These are phyloP conservation scores for Turnera subulata DNA, from an alignment of 345 rosid species.

Conservation along the genomic window DNA sequence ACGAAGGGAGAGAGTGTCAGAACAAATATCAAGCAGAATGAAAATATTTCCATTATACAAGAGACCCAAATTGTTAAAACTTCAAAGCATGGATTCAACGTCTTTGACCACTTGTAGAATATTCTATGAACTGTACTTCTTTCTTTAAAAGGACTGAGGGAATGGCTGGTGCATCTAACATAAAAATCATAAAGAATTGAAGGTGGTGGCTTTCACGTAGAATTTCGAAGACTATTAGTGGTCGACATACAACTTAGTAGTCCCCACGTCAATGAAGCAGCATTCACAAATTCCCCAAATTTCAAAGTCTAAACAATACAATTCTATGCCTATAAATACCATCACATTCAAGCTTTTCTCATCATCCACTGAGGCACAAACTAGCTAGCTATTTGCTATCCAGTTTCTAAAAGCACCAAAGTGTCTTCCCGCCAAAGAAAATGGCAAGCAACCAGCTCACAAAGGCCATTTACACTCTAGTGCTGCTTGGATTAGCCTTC, in stretches of 20 bases:
- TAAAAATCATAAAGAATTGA: too few species aligned
- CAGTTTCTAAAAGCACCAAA: slow-evolving; percentile 2
- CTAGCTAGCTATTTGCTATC: background rate
- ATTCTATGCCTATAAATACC: slow-evolving; percentile 10
- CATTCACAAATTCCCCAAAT: background rate
- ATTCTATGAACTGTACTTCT: too few species aligned
- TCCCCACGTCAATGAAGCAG: slow-evolving; percentile 32
- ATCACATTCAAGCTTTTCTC: background rate
- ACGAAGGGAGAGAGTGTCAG: too few species aligned
- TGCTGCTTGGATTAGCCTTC: slow-evolving; percentile 29
- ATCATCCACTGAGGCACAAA: slow-evolving; percentile 7
- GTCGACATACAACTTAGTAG: too few species aligned
- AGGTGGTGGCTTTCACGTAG: slow-evolving; percentile 29
- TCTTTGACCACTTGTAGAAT: too few species aligned
- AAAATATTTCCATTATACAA: too few species aligned
- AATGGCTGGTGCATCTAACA: background rate
- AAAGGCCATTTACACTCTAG: slow-evolving; percentile 21
- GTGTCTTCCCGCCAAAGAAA: slow-evolving; percentile 10
- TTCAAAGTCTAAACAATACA: too few species aligned
- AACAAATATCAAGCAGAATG: too few species aligned
- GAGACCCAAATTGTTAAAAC: too few species aligned
- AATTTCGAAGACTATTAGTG: too few species aligned
- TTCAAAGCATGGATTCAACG: too few species aligned
- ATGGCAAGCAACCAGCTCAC: slow-evolving; percentile 32
- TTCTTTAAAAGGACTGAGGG: background rate